Percentiles rank a stretch among this genome's conserved stretches.
Conservation (phyloP, 345 rosid genomes). For the Eucalyptus caleyi region DNA sequence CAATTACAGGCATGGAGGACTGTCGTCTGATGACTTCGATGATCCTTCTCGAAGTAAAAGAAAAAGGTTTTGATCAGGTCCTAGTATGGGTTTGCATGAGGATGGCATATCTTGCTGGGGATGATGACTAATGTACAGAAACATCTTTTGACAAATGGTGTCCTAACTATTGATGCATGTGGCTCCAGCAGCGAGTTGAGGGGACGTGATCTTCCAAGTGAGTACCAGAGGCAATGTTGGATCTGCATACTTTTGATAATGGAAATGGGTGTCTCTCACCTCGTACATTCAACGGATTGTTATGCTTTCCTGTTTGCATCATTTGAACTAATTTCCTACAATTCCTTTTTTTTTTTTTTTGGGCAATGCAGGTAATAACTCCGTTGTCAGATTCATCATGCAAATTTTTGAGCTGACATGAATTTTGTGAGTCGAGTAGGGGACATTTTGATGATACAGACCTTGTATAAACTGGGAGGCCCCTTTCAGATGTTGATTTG, state of each 20-base stretch:
- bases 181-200: background rate
- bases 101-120: background rate
- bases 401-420: background rate
- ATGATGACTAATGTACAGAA: background rate
- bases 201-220: background rate
- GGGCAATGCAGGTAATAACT: background rate
- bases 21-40: constrained; percentile 35
- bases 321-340: background rate
- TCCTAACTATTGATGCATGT: background rate
- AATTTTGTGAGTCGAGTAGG: background rate
- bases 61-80: constrained; percentile 36
- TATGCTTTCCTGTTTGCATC: background rate
- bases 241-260: background rate
- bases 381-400: background rate
- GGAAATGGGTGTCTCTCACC: background rate
- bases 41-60: constrained; percentile 39
- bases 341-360: background rate
- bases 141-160: background rate
- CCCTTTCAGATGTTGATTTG: background rate
- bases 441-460: background rate
- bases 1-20: constrained; percentile 33
- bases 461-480: background rate
- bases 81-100: background rate
- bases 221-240: background rate
- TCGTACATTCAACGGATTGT: background rate